Conservation (phyloP, 1,284 basidiomycete genomes). For the Leccinum variabile region DNA sequence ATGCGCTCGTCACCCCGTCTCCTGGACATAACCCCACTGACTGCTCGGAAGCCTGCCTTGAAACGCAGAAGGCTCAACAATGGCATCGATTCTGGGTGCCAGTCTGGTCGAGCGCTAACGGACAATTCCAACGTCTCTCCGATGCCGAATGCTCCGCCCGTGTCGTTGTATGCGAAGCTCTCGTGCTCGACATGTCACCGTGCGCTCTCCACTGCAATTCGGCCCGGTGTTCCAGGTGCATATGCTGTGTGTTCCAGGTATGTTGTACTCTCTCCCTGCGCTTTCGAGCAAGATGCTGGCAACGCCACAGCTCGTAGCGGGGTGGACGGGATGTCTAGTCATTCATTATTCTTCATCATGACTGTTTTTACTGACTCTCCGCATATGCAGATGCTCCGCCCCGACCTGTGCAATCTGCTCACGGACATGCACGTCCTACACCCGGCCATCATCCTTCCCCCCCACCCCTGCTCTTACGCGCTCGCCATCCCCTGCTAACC, state of each 20-base stretch:
- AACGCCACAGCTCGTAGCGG: not conserved
- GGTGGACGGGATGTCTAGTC: not conserved
- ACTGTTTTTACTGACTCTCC: constrained; percentile 10
- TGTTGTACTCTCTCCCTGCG: not conserved
- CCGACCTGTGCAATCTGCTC: constrained; percentile 31
- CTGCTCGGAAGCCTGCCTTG: constrained; percentile 17
- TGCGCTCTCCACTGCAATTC: constrained; percentile 21
- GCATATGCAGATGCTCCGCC: constrained; percentile 23
- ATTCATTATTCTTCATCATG: not conserved
- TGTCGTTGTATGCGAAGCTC: constrained; percentile 15
- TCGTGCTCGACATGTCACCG: constrained; percentile 35
- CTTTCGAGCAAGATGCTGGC: not conserved
- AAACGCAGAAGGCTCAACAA: constrained; percentile 31
- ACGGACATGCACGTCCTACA: constrained; percentile 35
- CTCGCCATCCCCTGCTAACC: constrained; percentile 29
- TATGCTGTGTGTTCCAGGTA: constrained; percentile 24
- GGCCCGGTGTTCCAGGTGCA: constrained; percentile 15
- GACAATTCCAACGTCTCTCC: constrained; percentile 25
- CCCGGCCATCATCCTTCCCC: constrained; percentile 28
- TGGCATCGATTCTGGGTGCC: constrained; percentile 16
- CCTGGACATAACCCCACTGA: constrained; percentile 9
- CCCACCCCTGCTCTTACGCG: constrained; percentile 36
- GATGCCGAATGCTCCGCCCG: not conserved
- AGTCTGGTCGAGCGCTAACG: constrained; percentile 19
- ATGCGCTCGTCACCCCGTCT: constrained; percentile 23